Evolutionary conservation across 2,329 filamentous ascomycete genomes (phyloP).

Genomic region (Diaporthe eres): DNA sequence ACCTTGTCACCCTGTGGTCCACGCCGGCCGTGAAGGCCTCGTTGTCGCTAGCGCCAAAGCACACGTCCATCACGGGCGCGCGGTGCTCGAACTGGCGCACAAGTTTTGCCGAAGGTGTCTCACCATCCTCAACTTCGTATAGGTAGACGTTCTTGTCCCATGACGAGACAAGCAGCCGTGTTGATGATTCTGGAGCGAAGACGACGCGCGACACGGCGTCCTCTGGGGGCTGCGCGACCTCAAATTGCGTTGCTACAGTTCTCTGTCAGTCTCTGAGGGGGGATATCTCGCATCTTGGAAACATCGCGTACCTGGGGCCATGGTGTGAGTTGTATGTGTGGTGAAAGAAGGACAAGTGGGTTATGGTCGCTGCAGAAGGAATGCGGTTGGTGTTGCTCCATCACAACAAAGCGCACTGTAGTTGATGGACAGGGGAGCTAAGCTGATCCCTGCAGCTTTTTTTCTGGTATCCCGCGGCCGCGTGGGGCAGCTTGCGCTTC

Average conservation of each 20-base stretch:
- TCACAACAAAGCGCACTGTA: background rate
- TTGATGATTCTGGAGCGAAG: constrained; percentile 84
- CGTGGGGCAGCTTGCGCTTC: constrained; percentile 34
- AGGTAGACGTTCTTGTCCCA: constrained; percentile 95
- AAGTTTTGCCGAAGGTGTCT: constrained; percentile 72
- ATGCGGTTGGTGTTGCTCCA: background rate
- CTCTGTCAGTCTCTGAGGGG: constrained; percentile 41
- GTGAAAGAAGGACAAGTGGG: background rate
- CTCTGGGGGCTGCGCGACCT: constrained; percentile 83
- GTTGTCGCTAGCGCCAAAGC: constrained; percentile 86
- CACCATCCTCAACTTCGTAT: constrained; percentile 79
- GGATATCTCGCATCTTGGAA: background rate
- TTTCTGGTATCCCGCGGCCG: constrained; percentile 10
- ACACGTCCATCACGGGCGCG: constrained; percentile 90
- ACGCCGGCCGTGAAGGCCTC: constrained; percentile 90
- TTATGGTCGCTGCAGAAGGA: background rate
- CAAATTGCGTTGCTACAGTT: constrained; percentile 78
- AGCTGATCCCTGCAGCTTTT: constrained; percentile 40
- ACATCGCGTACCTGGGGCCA: constrained; percentile 58
- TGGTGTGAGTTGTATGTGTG: constrained; percentile 41
- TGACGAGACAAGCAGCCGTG: constrained; percentile 87
- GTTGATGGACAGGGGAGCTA: constrained; percentile 37
- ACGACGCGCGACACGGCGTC: constrained; percentile 90
- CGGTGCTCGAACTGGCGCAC: constrained; percentile 83
- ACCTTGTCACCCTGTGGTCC: constrained; percentile 89